Percentiles rank a stretch among this genome's conserved stretches.
Evolutionary conservation across 257 asterid genomes (phyloP).

Genomic region (Scutellaria baicalensis): DNA sequence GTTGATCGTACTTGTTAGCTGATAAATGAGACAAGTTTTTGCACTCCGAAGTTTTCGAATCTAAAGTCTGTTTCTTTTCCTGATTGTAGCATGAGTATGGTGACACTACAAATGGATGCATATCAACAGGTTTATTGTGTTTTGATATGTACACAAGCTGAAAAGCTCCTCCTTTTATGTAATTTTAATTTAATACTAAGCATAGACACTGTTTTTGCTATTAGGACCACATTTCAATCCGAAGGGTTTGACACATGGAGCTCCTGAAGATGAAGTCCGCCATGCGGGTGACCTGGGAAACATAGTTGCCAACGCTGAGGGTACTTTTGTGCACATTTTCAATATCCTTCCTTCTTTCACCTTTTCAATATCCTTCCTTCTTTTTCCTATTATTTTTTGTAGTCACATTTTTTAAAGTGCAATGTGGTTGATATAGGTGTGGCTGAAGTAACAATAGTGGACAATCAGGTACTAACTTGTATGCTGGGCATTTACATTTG

Average conservation of each 20-base stretch:
- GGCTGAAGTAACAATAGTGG: conserved; percentile 85
- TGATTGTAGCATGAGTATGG: conserved; percentile 83
- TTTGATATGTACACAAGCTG: neutral
- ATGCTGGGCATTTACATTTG: conserved; percentile 1
- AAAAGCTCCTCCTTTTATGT: neutral
- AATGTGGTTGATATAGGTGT: conserved; percentile 49
- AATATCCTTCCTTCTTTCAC: neutral
- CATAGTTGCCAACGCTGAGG: conserved; percentile 90
- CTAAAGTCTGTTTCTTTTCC: conserved; percentile 8
- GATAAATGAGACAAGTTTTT: neutral
- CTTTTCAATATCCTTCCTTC: neutral
- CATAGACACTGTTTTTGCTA: neutral
- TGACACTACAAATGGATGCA: conserved; percentile 96
- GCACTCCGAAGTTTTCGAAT: neutral
- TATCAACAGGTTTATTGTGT: conserved; percentile 70
- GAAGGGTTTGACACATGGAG: conserved; percentile 73
- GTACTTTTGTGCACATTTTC: conserved; percentile 30
- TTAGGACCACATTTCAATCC: conserved; percentile 96
- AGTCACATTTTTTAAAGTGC: conserved; percentile 5
- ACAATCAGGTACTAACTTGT: conserved; percentile 48
- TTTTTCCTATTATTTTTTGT: neutral
- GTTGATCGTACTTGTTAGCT: neutral
- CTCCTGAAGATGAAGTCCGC: conserved; percentile 87
- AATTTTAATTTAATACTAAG: neutral
- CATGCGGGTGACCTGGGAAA: conserved; percentile 99